A percentile compares a stretch with the other conserved stretches of the same genome.
These are phyloP conservation scores for Mortierella hygrophila DNA, from an alignment of 192 early-diverging fungal genomes.

Conservation along the genomic window DNA sequence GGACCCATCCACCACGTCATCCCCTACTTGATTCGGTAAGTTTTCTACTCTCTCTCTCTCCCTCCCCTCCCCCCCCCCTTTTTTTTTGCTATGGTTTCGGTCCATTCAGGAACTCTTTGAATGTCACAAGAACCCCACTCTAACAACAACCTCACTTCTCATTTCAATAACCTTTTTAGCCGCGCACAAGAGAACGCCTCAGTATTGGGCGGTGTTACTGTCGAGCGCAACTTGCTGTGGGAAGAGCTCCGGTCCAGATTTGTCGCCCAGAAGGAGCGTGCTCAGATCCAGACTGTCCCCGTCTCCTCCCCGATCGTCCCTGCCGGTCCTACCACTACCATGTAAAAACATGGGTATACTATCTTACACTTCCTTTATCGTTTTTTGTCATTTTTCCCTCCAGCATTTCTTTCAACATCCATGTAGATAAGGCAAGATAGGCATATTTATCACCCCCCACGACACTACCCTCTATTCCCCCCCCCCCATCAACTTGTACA, in stretches of 20 bases:
- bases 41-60: conserved; percentile 11
- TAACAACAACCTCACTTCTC: not conserved
- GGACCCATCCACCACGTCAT: conserved; percentile 91
- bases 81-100: not conserved
- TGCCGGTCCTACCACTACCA: conserved; percentile 20
- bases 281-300: conserved; percentile 40
- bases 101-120: not conserved
- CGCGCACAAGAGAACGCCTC: conserved; percentile 95
- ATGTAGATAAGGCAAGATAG: not conserved
- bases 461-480: not conserved
- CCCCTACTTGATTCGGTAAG: conserved; percentile 91
- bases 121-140: too few relatives aligned
- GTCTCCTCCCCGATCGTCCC: conserved; percentile 27
- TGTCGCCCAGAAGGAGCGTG: conserved; percentile 23
- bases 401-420: conserved; percentile 6
- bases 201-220: conserved; percentile 72
- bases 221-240: conserved; percentile 71
- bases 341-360: conserved; percentile 15
- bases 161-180: not conserved
- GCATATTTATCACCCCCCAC: not conserved
- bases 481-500: conserved; percentile 3
- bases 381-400: not conserved
- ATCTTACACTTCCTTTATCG: not conserved
- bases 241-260: conserved; percentile 68
- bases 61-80: too few relatives aligned